phyloP scores from a whole-genome alignment of 108 stramenopile genomes.

The Hondaea fermentalgiana region DNA sequence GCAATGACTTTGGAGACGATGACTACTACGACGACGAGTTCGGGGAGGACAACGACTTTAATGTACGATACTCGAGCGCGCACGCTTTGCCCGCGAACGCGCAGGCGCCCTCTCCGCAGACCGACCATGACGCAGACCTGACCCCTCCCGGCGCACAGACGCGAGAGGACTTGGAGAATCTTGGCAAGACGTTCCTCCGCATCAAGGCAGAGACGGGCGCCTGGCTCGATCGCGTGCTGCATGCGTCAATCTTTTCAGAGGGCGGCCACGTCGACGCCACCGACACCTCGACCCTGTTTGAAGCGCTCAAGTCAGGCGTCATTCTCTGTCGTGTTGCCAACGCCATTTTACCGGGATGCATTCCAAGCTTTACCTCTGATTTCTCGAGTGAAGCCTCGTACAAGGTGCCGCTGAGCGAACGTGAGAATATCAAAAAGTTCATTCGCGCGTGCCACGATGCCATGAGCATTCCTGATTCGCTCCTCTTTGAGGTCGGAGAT shows the following conservation, averaged over 20 bases:
- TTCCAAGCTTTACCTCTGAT: background rate
- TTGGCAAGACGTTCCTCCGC: background rate
- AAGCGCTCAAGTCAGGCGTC: slow-evolving; percentile 7
- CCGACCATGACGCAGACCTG: background rate
- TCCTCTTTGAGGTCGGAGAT: background rate
- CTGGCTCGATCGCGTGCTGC: background rate
- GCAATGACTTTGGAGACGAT: background rate
- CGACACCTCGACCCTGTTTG: background rate
- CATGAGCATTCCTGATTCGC: slow-evolving; percentile 9
- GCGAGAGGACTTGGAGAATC: background rate
- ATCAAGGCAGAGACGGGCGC: background rate
- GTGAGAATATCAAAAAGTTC: background rate
- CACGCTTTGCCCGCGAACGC: background rate
- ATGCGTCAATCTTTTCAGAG: background rate
- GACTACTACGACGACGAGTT: background rate
- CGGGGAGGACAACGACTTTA: background rate
- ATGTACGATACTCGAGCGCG: background rate
- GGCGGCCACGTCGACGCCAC: background rate
- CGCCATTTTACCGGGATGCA: background rate
- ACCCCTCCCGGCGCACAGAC: background rate
- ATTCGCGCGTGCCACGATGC: slow-evolving; percentile 4
- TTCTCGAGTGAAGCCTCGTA: background rate
- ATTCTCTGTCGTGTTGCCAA: background rate
- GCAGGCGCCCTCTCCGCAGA: background rate
- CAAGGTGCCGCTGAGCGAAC: background rate